Conservation (phyloP, 306 rosid species). For the Inga oerstediana region DNA sequence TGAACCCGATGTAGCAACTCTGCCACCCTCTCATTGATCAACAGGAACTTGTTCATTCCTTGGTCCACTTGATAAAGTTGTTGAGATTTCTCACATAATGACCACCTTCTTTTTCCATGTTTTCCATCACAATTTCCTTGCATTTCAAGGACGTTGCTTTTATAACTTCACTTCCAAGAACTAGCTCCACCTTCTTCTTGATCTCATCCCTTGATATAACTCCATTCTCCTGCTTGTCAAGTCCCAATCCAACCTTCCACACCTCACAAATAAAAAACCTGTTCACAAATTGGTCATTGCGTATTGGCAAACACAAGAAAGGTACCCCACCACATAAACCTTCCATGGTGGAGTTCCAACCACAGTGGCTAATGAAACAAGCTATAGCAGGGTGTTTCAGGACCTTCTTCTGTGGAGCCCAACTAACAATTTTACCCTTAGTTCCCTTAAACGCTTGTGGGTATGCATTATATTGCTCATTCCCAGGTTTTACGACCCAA, state of each 20-base stretch:
- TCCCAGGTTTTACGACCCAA: slow-evolving; percentile 10
- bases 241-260: slow-evolving; percentile 31
- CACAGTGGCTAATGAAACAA: slow-evolving; percentile 47
- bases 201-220: slow-evolving; percentile 30
- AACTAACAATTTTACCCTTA: slow-evolving; percentile 28
- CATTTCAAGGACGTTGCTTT: slow-evolving; percentile 20
- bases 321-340: slow-evolving; percentile 35
- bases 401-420: slow-evolving; percentile 42
- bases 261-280: not conserved
- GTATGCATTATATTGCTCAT: not conserved
- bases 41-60: not conserved
- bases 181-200: slow-evolving; percentile 25
- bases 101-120: not conserved
- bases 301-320: slow-evolving; percentile 2
- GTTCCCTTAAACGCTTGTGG: slow-evolving; percentile 22
- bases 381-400: slow-evolving; percentile 39
- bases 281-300: not conserved
- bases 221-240: slow-evolving; percentile 13
- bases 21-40: not conserved
- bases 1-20: too few relatives aligned
- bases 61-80: not conserved
- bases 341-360: slow-evolving; percentile 47
- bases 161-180: slow-evolving; percentile 25
- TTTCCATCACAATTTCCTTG: not conserved
- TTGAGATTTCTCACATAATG: not conserved